Evolutionary conservation across 257 asterid species (phyloP).

Genomic region (Nicotiana noctiflora): DNA sequence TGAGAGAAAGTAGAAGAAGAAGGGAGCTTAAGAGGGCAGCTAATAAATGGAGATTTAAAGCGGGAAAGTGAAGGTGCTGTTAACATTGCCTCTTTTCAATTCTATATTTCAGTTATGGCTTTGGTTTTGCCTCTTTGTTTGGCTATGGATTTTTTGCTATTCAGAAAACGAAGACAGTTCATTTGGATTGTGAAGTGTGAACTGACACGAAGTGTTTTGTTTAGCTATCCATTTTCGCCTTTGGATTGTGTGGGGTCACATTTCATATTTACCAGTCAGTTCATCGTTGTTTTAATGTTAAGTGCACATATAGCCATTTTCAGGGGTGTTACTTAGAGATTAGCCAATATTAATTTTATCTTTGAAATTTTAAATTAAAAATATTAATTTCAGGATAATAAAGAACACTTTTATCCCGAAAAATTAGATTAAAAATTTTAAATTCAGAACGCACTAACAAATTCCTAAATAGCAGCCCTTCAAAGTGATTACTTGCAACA

Average conservation of each 20-base stretch:
- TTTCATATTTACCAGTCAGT: conserved; percentile 22
- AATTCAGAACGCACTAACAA: no score
- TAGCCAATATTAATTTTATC: no score
- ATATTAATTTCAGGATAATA: no score
- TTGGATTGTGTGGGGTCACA: conserved; percentile 35
- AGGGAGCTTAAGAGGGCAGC: conserved; percentile 44
- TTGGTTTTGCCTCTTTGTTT: neutral
- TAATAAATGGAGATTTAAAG: conserved; percentile 51
- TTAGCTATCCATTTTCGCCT: conserved; percentile 10
- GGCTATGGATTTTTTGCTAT: neutral
- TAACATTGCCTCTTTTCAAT: conserved; percentile 28
- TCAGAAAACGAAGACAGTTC: neutral
- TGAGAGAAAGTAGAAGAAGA: conserved; percentile 26
- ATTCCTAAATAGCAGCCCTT: no score
- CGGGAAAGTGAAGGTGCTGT: conserved; percentile 48
- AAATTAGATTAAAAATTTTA: no score
- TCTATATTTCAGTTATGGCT: neutral
- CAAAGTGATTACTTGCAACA: no score
- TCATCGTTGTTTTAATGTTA: neutral
- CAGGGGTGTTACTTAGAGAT: no score
- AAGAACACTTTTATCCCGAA: no score
- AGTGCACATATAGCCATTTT: no score
- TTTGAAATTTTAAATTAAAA: no score
- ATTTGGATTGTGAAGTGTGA: neutral
- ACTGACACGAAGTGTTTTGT: neutral